Evolutionary conservation across 2,329 filamentous ascomycete genomes (phyloP).

Genomic region (Aspergillus sp.): DNA sequence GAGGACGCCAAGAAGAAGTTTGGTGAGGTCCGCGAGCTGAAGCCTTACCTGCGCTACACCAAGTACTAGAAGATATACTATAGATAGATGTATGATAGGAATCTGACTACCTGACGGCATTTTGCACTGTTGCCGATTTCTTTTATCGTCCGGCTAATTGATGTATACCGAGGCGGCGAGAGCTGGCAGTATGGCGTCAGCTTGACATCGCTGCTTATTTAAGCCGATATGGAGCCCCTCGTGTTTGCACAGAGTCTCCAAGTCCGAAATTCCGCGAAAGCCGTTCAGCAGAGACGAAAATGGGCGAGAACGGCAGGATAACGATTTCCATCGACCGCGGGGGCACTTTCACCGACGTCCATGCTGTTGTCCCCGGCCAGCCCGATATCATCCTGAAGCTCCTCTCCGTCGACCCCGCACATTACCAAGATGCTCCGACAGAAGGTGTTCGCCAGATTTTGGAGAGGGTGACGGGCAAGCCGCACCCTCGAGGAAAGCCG

Average conservation of each 20-base stretch:
- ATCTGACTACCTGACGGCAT: neutral
- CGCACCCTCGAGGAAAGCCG: conserved; percentile 41
- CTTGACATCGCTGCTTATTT: neutral
- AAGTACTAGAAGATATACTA: conserved; percentile 23
- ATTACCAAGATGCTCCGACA: conserved; percentile 63
- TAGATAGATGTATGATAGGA: conserved; percentile 5
- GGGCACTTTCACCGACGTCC: conserved; percentile 47
- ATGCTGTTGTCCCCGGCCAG: conserved; percentile 42
- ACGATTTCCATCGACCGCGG: conserved; percentile 47
- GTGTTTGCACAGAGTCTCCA: neutral
- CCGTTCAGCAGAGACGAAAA: conserved; percentile 13
- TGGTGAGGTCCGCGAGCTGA: conserved; percentile 69
- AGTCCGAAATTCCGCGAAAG: neutral
- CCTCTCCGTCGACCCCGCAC: conserved; percentile 45
- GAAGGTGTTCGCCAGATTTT: conserved; percentile 79
- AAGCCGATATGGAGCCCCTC: conserved; percentile 8
- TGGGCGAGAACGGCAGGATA: conserved; percentile 36
- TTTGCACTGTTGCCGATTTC: neutral
- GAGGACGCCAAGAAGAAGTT: conserved; percentile 88
- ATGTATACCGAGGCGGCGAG: neutral
- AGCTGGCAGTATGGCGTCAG: conserved; percentile 11
- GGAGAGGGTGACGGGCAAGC: conserved; percentile 42
- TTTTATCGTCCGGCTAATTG: neutral
- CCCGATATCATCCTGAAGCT: conserved; percentile 47
- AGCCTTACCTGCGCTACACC: conserved; percentile 54